Evolutionary conservation across 2,329 filamentous ascomycete species (phyloP), one percentile per base, ranked within the genome.

Genomic region (Trichoderma lentiforme): DNA sequence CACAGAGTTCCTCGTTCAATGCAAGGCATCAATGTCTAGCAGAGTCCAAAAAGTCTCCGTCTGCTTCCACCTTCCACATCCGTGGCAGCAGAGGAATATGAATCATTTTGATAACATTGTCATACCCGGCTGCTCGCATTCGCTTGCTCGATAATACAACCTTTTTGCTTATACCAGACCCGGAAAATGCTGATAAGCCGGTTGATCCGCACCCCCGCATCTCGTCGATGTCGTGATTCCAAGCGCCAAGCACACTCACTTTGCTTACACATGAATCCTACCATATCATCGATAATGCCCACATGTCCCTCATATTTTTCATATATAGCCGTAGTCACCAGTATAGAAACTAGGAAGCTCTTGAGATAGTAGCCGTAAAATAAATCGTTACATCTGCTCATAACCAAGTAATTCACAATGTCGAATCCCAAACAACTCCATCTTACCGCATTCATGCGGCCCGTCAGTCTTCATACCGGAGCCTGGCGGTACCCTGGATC

Each of bases 391-490:
- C n/a, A 53, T 53, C 47, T 53, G 21, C 47, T 24, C 47, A 24
- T 53, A 53, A 12, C 47, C 11, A 12, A 53, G 47, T 53, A 14
- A 24, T 24, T 60, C 36, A 51, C 9, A 21, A 47, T 76, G 76
- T 30, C 74, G 24, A 71, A 74, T 34, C 61, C 69, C 12, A 82
- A 81, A 53, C 75, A 85, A 73, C 78, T 88, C 6, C 86, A 89
- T 73, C 82, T 89, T 4, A 88, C 87, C 3, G 87, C 87, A 1
- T 89, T 89, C 73, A 89, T 89, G 86, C 84, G 87, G 21, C 87
- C 87, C 1, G 86, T 89, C 2, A 86, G 83, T 60, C 78, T 88
- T 11, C 86, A 89, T 73, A 87, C 85, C 2, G 86, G 87, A 36
- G 86, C 86, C 74, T 88, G 87, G 86, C 82, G 87, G 6, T 88